phyloP scores from a whole-genome alignment of 2,329 filamentous ascomycete genomes.

The Trichoderma cornu-damae region DNA sequence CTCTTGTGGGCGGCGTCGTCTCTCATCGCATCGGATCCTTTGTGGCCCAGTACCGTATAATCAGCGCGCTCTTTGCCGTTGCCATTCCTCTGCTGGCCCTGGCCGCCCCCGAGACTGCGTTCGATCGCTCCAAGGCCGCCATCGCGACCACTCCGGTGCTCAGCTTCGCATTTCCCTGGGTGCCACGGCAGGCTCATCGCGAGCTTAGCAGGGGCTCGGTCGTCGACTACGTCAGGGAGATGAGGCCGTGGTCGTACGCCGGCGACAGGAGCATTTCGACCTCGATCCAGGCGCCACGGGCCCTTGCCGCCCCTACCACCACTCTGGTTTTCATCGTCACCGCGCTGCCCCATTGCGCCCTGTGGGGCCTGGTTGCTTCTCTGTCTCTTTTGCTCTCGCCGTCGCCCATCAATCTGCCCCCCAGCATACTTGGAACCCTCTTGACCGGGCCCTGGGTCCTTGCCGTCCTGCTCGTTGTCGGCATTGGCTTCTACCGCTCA shows the following conservation, averaged over 20 bases:
- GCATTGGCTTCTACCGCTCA: constrained; percentile 32
- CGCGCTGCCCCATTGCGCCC: constrained; percentile 40
- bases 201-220: constrained; percentile 32
- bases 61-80: constrained; percentile 44
- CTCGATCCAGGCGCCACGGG: constrained; percentile 44
- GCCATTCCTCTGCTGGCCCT: constrained; percentile 45
- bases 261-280: constrained; percentile 28
- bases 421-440: constrained; percentile 41
- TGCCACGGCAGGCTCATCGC: constrained; percentile 24
- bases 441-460: constrained; percentile 42
- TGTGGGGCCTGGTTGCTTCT: constrained; percentile 45
- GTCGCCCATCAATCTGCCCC: constrained; percentile 39
- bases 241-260: constrained; percentile 38
- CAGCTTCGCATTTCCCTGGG: constrained; percentile 20
- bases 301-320: constrained; percentile 47
- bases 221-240: constrained; percentile 36
- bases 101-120: constrained; percentile 49
- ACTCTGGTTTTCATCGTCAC: constrained; percentile 42
- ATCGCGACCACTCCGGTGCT: constrained; percentile 20
- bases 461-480: constrained; percentile 31
- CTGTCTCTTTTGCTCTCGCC: constrained; percentile 45
- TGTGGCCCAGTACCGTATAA: constrained; percentile 47
- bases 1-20: constrained; percentile 48
- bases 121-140: constrained; percentile 37
- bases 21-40: constrained; percentile 40